Evolutionary conservation across 2,329 filamentous ascomycete genomes (phyloP), one percentile per base, ranked within the genome.

Genomic region (Diplodia intermedia): DNA sequence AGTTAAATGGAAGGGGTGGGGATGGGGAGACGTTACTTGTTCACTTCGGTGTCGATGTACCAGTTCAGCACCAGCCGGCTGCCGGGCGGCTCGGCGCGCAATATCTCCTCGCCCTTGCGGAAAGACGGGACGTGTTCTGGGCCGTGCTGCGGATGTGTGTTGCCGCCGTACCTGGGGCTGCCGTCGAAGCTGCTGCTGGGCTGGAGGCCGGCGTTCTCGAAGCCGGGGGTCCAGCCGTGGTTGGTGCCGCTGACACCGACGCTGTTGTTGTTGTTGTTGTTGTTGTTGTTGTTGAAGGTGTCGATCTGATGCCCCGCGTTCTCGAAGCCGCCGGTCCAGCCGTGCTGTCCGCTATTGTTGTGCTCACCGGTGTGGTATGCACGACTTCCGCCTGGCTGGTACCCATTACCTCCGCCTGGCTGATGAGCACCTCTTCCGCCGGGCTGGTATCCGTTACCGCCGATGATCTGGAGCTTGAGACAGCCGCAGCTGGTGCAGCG

Each of bases 21-120:
- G n/a, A 47, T 2, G 43, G 38, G 18, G 15, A 47, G 15, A 47
- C 4, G 43, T 7, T 11, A 20, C 43, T 47, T 47, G 43, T 47
- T 47, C 18, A 47, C 43, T 47, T 47, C 43, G 43, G 43, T n/a
- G n/a, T 47, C 43, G n/a, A 47, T 47, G 15, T 47, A 47, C 43
- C 43, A 47, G 18, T 47, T n/a, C 43, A 47, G n/a, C 43, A 20
- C 18, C 18, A 47, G n/a, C 2, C 43, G 43, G 43, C 43, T 20
- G 43, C 43, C 43, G 2, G n/a, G 43, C n/a, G 43, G 43, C 43
- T 47, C 43, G 7, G n/a, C 20, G 43, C 43, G 20, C 7, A 47
- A 3, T 6, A 47, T 47, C n/a, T 20, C 43, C 18, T 47, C 43
- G 7, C 43, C 43, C 18, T n/a, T n/a, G 43, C 43, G 43, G 43